Evolutionary conservation across 768 basidiomycete genomes (phyloP), one percentile per base, ranked within the genome.

Genomic region (Trametes meyenii): DNA sequence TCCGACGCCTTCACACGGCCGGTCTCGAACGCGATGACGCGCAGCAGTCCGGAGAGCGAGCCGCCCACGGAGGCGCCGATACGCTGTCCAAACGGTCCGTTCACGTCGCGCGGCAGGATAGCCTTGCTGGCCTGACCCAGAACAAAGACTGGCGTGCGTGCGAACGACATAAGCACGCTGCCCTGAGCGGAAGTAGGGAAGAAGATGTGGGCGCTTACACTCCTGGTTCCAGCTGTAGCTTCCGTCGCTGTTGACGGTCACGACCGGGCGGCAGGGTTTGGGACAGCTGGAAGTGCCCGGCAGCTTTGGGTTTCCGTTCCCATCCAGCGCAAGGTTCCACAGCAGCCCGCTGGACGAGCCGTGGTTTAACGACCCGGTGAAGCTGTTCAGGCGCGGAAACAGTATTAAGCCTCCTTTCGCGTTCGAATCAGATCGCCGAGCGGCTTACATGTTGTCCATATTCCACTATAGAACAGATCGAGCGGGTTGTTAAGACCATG

Each of bases 61-160:
- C 89, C 89, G 14, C 79, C 79, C 2, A 91, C 82, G 39, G 79
- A 78, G n/a, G 86, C 83, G 2, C 82, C 85, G 44, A 91, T 85
- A n/a, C 90, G 81, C 65, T 87, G 78, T 14, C 84, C 90, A 66
- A 79, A 90, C 0, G 88, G 86, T 1, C 90, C 90, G 1, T 83
- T 84, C 1, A 69, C 66, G 58, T 92, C 90, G 55, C 84, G 83
- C 0, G 90, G 90, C 24, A 87, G 77, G 58, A 88, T 81, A 1
- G 88, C 90, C 70, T 89, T 89, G 38, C 86, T 87, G 2, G 85
- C 85, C 59, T 90, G 88, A 1, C 87, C 88, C 83, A 90, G 86
- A 0, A 83, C 73, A 62, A 87, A 90, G 73, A 87, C 85, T 87
- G 55, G 21, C 24, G 8, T 8, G 26, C 29, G 8, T 33, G 8